These are phyloP conservation scores for Podosphaera fusca DNA, from an alignment of 2,329 filamentous ascomycete genomes.

Conservation along the genomic window DNA sequence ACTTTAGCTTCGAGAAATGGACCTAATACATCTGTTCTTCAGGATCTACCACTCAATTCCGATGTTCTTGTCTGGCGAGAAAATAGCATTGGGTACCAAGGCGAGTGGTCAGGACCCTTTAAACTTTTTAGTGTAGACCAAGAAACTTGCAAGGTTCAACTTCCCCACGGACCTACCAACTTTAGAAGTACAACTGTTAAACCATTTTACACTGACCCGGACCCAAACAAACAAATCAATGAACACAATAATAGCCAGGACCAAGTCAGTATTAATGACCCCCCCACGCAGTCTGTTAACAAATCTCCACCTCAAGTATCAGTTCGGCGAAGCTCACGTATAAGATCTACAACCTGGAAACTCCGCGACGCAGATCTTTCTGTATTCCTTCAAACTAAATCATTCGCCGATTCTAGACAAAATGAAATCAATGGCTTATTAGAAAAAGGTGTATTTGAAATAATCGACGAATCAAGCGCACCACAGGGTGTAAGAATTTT, in stretches of 20 bases:
- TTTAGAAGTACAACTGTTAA: not conserved
- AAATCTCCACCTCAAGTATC: no score
- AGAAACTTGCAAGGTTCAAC: not conserved
- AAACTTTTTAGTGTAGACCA: no score
- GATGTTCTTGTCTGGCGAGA: not conserved
- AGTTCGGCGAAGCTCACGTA: not conserved
- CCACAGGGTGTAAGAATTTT: no score
- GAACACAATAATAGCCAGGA: not conserved
- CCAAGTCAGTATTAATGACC: not conserved
- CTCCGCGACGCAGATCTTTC: not conserved
- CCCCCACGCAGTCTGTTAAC: not conserved
- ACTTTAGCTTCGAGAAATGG: not conserved
- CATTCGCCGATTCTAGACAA: not conserved
- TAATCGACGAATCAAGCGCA: no score
- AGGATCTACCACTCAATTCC: conserved; percentile 1
- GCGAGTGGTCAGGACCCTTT: not conserved
- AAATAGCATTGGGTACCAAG: no score
- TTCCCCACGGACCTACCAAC: not conserved
- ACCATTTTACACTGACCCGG: not conserved
- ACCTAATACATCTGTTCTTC: not conserved
- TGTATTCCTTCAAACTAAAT: not conserved
- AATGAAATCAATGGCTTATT: not conserved
- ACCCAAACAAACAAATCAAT: not conserved
- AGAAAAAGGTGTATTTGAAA: no score
- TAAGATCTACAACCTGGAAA: not conserved